Evolutionary conservation across 129 eudicot species (phyloP).

Genomic region (Scalesia atractyloides): DNA sequence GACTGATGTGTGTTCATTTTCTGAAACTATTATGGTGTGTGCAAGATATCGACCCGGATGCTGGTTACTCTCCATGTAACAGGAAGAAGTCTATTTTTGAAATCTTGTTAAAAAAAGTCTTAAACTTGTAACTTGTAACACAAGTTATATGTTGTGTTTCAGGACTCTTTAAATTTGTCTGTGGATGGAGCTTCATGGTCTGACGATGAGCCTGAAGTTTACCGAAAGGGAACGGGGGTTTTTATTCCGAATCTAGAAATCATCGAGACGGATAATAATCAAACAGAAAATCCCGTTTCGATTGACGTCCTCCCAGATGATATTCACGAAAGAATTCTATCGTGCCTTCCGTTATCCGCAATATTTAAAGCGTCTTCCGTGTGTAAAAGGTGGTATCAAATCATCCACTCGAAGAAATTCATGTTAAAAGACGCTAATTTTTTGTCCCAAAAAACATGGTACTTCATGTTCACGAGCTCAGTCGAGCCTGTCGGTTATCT

Average conservation of each 20-base stretch:
- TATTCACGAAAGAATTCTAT: constrained; percentile 44
- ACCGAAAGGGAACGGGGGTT: constrained; percentile 37
- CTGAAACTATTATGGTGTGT: neutral
- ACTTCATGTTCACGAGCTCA: constrained; percentile 55
- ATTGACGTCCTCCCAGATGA: constrained; percentile 52
- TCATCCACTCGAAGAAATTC: constrained; percentile 44
- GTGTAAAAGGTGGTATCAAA: constrained; percentile 51
- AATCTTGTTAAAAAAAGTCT: neutral
- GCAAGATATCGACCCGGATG: neutral
- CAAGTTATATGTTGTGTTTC: constrained; percentile 17
- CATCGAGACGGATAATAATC: constrained; percentile 14
- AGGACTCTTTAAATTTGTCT: constrained; percentile 32
- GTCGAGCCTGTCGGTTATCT: constrained; percentile 36
- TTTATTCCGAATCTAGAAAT: constrained; percentile 29
- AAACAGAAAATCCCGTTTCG: constrained; percentile 24
- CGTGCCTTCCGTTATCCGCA: constrained; percentile 45
- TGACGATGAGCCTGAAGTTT: constrained; percentile 30
- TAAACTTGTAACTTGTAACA: neutral
- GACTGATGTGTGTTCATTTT: constrained; percentile 6
- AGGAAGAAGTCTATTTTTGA: too few species aligned
- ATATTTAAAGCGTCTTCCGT: constrained; percentile 42
- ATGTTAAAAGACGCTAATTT: constrained; percentile 9
- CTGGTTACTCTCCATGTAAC: neutral
- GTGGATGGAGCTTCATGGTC: constrained; percentile 45
- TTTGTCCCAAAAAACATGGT: constrained; percentile 43